Conservation (phyloP, 768 basidiomycete species). For the Leccinum boreale region DNA sequence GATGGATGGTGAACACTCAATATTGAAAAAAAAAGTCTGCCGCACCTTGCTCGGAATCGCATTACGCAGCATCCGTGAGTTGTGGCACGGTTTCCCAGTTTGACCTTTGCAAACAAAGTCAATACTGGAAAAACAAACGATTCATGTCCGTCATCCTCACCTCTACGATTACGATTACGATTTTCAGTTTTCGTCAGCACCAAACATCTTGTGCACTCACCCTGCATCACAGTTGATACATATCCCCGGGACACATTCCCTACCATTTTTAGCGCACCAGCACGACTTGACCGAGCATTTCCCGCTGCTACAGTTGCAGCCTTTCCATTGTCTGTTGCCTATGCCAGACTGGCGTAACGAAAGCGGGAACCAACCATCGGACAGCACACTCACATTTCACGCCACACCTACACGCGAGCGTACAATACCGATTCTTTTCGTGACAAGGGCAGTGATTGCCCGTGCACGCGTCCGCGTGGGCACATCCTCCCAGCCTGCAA, state of each 20-base stretch:
- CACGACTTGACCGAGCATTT: conserved; percentile 29
- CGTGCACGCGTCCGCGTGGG: conserved; percentile 48
- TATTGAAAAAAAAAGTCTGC: neutral
- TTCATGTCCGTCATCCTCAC: conserved; percentile 2
- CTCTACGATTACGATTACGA: conserved; percentile 14
- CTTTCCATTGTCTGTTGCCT: conserved; percentile 17
- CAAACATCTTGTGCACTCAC: conserved; percentile 20
- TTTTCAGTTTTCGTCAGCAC: no score
- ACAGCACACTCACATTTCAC: conserved; percentile 33
- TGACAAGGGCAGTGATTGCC: conserved; percentile 40
- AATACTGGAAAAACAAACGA: neutral
- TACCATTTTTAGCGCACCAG: conserved; percentile 29
- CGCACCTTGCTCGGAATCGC: conserved; percentile 16
- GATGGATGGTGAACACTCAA: neutral
- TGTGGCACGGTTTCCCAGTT: conserved; percentile 21
- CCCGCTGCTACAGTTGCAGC: conserved; percentile 27
- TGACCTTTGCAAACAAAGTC: conserved; percentile 13
- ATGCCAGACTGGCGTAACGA: neutral
- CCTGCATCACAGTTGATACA: conserved; percentile 45
- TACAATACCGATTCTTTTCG: conserved; percentile 38
- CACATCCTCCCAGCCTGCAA: conserved; percentile 37
- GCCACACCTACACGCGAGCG: conserved; percentile 47
- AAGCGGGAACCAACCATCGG: neutral
- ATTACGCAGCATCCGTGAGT: conserved; percentile 27
- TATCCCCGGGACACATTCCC: conserved; percentile 55